Percentiles rank a stretch among this genome's conserved stretches.
These are phyloP conservation scores for Vitellaria paradoxa DNA, from an alignment of 179 eudicot species.

Conservation along the genomic window DNA sequence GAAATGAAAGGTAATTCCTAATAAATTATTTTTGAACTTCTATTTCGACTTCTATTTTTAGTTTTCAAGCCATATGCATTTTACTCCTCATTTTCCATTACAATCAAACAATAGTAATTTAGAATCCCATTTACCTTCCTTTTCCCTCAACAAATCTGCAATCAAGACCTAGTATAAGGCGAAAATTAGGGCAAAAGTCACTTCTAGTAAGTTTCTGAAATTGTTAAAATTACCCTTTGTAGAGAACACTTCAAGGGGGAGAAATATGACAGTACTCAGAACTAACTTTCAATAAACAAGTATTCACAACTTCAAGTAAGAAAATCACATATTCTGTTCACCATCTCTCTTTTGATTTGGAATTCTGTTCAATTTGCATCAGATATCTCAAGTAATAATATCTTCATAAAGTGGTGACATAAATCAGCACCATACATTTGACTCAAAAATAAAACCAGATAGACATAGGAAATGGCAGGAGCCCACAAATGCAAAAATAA, in stretches of 20 bases:
- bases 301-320: neutral
- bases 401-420: neutral
- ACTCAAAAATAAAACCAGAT: neutral
- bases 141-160: no score
- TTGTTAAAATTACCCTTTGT: neutral
- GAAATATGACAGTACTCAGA: neutral
- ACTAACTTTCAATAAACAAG: neutral
- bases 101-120: no score
- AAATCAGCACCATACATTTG: neutral
- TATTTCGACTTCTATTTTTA: no score
- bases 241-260: neutral
- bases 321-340: no score
- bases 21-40: no score
- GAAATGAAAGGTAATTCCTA: no score
- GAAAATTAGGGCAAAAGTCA: neutral
- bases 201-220: neutral
- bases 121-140: no score
- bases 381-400: neutral
- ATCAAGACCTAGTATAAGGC: no score
- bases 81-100: no score
- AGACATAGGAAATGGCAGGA: neutral
- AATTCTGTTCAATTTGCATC: neutral
- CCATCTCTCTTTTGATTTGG: neutral
- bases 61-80: no score
- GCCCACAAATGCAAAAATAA: neutral